Evolutionary conservation across 2,329 filamentous ascomycete species (phyloP).

Genomic region (Aciculosporium take): DNA sequence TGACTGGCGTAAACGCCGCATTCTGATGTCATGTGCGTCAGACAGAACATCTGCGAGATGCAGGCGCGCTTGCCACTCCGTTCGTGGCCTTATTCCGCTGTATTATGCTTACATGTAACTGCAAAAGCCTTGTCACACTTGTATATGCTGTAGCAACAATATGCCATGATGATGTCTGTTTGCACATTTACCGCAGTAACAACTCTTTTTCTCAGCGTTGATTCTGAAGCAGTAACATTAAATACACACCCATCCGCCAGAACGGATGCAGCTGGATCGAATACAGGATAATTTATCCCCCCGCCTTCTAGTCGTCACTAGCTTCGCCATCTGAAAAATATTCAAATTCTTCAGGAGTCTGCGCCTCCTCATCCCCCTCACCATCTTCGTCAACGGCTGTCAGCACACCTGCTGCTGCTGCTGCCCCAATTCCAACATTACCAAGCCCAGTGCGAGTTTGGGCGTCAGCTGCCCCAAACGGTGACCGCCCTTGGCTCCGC

Average conservation of each 20-base stretch:
- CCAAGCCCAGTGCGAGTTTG: slow-evolving; percentile 30
- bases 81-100: neutral
- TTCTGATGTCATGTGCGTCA: no score
- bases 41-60: neutral
- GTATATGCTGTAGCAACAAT: no score
- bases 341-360: slow-evolving; percentile 58
- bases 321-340: slow-evolving; percentile 57
- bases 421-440: slow-evolving; percentile 35
- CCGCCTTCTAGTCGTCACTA: slow-evolving; percentile 14
- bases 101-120: neutral
- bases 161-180: neutral
- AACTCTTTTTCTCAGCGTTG: no score
- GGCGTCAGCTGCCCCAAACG: slow-evolving; percentile 17
- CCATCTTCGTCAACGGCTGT: slow-evolving; percentile 79
- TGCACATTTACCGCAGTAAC: neutral
- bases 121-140: no score
- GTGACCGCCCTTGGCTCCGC: slow-evolving; percentile 22
- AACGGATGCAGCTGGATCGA: neutral
- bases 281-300: neutral
- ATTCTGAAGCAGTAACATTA: slow-evolving; percentile 9
- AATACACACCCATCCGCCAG: slow-evolving; percentile 4
- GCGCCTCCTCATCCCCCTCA: slow-evolving; percentile 59
- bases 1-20: no score
- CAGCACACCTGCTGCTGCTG: slow-evolving; percentile 63
- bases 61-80: neutral